Base-by-base conservation (phyloP, 73 alveolate species). In the Stentor roeselii region DNA sequence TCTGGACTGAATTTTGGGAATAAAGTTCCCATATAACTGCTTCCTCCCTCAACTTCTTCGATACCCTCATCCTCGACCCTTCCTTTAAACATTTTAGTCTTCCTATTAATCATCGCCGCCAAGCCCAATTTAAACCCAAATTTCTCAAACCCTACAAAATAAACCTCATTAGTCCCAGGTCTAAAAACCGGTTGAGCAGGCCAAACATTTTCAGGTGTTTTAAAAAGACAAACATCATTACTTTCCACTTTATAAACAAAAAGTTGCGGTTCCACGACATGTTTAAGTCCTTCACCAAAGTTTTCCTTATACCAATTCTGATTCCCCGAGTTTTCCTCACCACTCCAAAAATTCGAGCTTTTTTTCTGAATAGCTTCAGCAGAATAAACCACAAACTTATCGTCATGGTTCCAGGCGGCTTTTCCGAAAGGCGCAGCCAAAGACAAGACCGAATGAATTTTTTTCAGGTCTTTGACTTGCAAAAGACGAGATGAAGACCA, bases 331-430 rank as follows among this genome's bases (percentile, higher is more conserved):
- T 67, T 2, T 67, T 67, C 80, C 37, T 67, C 80, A 0, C 80
- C 80, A 67, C 80, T 67, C 80, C 80, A 67, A 67, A 67, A 67
- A 1, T n/a, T 11, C 41, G 42, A 36, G 14, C 42, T 27, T 67
- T 67, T 67, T 34, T 67, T 67, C 80, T 34, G 15, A 27, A 32
- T 21, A 67, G 80, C 80, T 67, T 67, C 80, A 1, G 80, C 80
- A 21, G 37, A 27, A 32, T 67, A 67, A 30, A 2, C 1, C 21
- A 67, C 37, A 67, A 27, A 67, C 34, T 32, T 67, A 15, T 67
- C 80, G 34, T 67, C 41, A 1, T 27, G 11, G 41, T 40, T 67
- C 80, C 80, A 67, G 34, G 41, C n/a, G 14, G 34, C 34, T 67
- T 34, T 27, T n/a, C 80, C 80, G 2, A 67, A 67, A 67, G 21